Conservation (phyloP, 257 asterid genomes). For the Solanum boliviense region DNA sequence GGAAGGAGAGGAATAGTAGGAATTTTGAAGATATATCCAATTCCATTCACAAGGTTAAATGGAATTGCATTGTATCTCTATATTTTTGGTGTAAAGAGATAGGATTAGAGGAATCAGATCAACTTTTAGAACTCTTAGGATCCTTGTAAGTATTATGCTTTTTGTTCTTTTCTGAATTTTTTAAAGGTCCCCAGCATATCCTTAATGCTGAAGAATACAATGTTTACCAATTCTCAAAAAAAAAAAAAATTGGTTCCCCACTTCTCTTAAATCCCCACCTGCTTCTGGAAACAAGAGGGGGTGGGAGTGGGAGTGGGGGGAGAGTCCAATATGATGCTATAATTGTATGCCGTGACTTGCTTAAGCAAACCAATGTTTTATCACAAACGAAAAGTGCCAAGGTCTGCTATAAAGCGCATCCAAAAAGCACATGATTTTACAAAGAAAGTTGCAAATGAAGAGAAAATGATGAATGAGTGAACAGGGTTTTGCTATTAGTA, state of each 20-base stretch:
- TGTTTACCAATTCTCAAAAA: no score
- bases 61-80: no score
- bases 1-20: no score
- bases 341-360: not conserved
- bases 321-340: not conserved
- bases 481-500: not conserved
- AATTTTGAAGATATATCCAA: no score
- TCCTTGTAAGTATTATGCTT: no score
- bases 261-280: not conserved
- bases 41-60: no score
- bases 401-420: not conserved
- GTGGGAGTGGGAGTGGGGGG: not conserved
- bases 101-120: no score
- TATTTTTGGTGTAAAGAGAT: no score
- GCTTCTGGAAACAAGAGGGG: not conserved
- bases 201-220: no score
- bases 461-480: not conserved
- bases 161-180: no score
- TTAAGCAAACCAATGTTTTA: not conserved
- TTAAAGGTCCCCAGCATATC: no score
- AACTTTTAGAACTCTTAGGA: no score
- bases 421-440: not conserved
- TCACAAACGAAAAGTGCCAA: not conserved
- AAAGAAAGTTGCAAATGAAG: not conserved
- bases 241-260: not conserved